phyloP scores from a whole-genome alignment of 352 stramenopile genomes.

The Phytophthora melonis region DNA sequence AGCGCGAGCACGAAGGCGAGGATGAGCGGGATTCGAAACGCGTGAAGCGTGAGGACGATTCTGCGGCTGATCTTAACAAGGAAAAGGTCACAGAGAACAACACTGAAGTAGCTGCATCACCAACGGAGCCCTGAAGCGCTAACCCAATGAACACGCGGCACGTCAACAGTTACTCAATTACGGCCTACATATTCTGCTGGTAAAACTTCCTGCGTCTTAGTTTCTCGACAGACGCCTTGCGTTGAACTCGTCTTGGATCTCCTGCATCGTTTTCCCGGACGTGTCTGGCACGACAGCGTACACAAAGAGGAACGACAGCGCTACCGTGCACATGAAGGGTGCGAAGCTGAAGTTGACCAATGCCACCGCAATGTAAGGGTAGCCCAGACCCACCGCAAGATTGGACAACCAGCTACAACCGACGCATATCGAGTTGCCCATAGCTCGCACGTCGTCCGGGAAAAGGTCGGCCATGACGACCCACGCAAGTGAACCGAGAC shows the following conservation, averaged over 20 bases:
- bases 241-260: neutral
- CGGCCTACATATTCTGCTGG: neutral
- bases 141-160: neutral
- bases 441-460: neutral
- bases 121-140: constrained; percentile 17
- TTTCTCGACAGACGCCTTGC: neutral
- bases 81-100: constrained; percentile 2
- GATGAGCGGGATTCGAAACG: constrained; percentile 36
- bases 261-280: neutral
- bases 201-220: neutral
- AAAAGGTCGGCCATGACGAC: neutral
- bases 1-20: constrained; percentile 29
- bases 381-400: neutral
- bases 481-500: neutral
- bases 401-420: neutral
- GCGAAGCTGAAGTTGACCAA: neutral
- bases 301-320: neutral
- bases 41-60: constrained; percentile 30
- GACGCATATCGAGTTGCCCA: neutral
- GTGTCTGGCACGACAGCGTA: neutral
- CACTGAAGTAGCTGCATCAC: neutral
- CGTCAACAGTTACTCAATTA: neutral
- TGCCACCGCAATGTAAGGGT: neutral
- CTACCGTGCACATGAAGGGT: neutral
- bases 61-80: neutral